Conservation (phyloP, 257 asterid species). For the Plantago elongata region DNA sequence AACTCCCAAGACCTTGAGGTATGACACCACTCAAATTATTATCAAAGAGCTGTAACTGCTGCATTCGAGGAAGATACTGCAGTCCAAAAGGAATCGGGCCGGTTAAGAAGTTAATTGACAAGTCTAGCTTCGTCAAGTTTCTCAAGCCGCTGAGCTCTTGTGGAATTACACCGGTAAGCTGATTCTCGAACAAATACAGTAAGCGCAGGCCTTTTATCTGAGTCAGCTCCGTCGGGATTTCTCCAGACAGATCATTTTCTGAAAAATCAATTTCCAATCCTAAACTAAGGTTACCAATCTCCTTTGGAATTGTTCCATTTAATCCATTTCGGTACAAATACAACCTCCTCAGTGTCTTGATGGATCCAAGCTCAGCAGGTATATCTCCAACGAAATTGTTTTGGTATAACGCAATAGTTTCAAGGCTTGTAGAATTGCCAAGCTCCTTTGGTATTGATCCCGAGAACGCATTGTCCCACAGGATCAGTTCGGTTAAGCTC, state of each 20-base stretch:
- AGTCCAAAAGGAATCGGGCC: slow-evolving; percentile 85
- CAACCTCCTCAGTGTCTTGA: slow-evolving; percentile 33
- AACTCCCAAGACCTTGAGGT: slow-evolving; percentile 70
- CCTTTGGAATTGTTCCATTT: slow-evolving; percentile 78
- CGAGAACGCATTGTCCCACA: slow-evolving; percentile 71
- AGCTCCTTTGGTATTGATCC: slow-evolving; percentile 74
- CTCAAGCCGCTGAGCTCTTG: slow-evolving; percentile 53
- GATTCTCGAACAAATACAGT: slow-evolving; percentile 65
- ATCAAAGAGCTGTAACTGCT: slow-evolving; percentile 67
- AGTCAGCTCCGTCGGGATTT: slow-evolving; percentile 61
- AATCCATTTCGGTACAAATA: slow-evolving; percentile 70
- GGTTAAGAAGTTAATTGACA: slow-evolving; percentile 67
- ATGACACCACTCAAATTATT: slow-evolving; percentile 62
- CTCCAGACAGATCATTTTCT: slow-evolving; percentile 67
- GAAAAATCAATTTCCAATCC: slow-evolving; percentile 73
- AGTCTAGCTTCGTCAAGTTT: slow-evolving; percentile 64
- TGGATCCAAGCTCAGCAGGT: slow-evolving; percentile 62
- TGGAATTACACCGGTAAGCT: slow-evolving; percentile 74
- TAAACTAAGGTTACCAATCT: slow-evolving; percentile 65
- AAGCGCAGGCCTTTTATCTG: slow-evolving; percentile 41
- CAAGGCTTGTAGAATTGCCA: slow-evolving; percentile 60
- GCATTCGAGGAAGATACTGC: slow-evolving; percentile 53
- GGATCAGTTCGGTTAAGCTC: slow-evolving; percentile 46
- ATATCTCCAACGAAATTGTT: slow-evolving; percentile 69
- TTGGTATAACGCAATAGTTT: slow-evolving; percentile 65